Base-by-base conservation (phyloP, 352 stramenopile genomes). In the Achlya hypogyna region DNA sequence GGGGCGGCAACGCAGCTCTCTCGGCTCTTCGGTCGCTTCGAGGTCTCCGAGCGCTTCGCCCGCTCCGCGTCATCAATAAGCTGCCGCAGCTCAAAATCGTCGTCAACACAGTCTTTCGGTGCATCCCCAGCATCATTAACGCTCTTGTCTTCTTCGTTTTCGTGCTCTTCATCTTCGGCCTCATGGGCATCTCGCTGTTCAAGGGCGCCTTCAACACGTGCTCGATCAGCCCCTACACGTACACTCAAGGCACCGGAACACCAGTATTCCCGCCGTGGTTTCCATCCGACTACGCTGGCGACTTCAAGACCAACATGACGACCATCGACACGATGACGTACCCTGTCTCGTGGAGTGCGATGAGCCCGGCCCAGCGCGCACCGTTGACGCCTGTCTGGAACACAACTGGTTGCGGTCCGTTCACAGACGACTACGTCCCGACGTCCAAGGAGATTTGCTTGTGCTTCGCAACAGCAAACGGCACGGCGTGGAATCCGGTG, bases 121-220 rank as follows among this genome's bases (percentile, higher is more conserved):
- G 86, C n/a, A 96, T 97, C 23, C 91, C 88, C 0, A 77, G 78
- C 14, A 88, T 97, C 9, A 70, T 94, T 4, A 97, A 97, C 72
- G n/a, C 51, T 8, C 31, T 67, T 14, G 82, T 97, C 2, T 71
- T 94, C 6, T 83, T 97, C 54, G 73, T 98, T 1, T 98, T 88
- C 58, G 79, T 89, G 56, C 75, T 98, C 0, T 76, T 98, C 32
- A 96, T 98, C 51, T 98, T 98, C 77, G 95, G 89, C 65, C 97
- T 98, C 62, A 79, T 98, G 67, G 87, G 90, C 2, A 89, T 98
- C 0, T 97, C 91, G 43, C 97, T 97, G 62, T 76, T 98, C 51
- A 98, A 98, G 72, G 95, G 93, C 3, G 79, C 76, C 1, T 92
- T 98, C 73, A 81, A 91, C 60, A 49, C 74, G 0, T 98, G 93